These are phyloP conservation scores for Vitis hybrid DNA, from an alignment of 177 flowering plant species.

Conservation along the genomic window DNA sequence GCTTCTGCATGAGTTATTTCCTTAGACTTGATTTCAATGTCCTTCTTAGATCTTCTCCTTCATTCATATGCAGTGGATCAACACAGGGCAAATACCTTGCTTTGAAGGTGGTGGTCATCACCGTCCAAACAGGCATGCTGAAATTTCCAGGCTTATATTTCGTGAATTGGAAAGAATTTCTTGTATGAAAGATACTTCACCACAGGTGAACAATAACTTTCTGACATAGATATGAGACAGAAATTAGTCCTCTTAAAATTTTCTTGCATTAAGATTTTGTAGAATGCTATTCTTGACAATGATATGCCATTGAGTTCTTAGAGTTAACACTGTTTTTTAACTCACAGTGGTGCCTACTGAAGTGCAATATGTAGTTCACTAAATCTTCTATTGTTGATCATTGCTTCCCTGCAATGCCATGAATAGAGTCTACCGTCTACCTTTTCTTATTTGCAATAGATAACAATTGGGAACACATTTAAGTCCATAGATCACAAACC, in stretches of 20 bases:
- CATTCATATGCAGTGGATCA: slow-evolving; percentile 77
- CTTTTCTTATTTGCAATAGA: too few relatives aligned
- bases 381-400: neutral
- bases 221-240: slow-evolving; percentile 1
- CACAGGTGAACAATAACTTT: slow-evolving; percentile 47
- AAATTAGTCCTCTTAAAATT: neutral
- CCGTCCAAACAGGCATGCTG: slow-evolving; percentile 96
- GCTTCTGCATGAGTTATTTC: neutral
- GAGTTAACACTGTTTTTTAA: too few relatives aligned
- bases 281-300: too few relatives aligned
- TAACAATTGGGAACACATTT: too few relatives aligned
- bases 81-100: slow-evolving; percentile 98
- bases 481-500: too few relatives aligned
- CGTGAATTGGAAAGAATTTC: slow-evolving; percentile 80
- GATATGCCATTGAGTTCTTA: too few relatives aligned
- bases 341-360: too few relatives aligned
- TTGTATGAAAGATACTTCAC: slow-evolving; percentile 55
- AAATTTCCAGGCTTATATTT: slow-evolving; percentile 90
- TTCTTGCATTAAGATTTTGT: neutral
- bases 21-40: neutral
- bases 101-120: slow-evolving; percentile 97
- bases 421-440: too few relatives aligned
- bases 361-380: neutral
- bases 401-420: too few relatives aligned
- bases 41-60: slow-evolving; percentile 17